Conservation (phyloP, 1,139 yeast genomes). For the Hyphopichia fennica region DNA sequence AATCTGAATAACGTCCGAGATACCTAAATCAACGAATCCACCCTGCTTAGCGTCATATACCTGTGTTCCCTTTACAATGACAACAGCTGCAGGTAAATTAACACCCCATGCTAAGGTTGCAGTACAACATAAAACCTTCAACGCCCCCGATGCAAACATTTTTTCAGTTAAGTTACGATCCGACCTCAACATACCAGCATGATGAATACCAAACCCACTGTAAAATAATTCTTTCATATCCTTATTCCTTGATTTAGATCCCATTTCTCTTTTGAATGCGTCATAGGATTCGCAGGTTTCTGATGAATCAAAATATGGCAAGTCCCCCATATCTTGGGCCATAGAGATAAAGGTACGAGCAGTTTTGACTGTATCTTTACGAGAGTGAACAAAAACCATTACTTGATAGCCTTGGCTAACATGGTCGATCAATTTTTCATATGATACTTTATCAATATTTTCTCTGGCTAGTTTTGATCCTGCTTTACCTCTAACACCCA, state of each 20-base stretch:
- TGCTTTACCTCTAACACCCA: conserved; percentile 88
- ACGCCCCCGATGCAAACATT: conserved; percentile 82
- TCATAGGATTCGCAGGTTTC: conserved; percentile 44
- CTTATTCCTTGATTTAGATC: conserved; percentile 65
- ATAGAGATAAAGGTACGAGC: conserved; percentile 70
- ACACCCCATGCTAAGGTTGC: conserved; percentile 99
- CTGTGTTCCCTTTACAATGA: conserved; percentile 93
- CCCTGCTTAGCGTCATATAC: conserved; percentile 94
- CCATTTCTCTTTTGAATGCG: conserved; percentile 62
- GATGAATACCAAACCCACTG: conserved; percentile 90
- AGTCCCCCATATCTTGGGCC: conserved; percentile 63
- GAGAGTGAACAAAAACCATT: conserved; percentile 94
- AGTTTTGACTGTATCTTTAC: conserved; percentile 88
- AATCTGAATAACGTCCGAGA: conserved; percentile 95
- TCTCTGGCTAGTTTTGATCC: conserved; percentile 67
- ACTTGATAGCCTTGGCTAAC: conserved; percentile 78
- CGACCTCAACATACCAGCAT: conserved; percentile 93
- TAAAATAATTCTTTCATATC: conserved; percentile 82
- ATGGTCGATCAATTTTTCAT: conserved; percentile 71
- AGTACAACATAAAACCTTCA: conserved; percentile 90
- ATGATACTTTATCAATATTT: conserved; percentile 73
- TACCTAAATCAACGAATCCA: conserved; percentile 90
- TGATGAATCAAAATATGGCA: conserved; percentile 61
- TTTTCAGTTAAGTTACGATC: conserved; percentile 90
- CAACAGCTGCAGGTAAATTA: conserved; percentile 96